Evolutionary conservation across 352 stramenopile species (phyloP), one percentile per base, ranked within the genome.

Genomic region (Phytophthora cajani): DNA sequence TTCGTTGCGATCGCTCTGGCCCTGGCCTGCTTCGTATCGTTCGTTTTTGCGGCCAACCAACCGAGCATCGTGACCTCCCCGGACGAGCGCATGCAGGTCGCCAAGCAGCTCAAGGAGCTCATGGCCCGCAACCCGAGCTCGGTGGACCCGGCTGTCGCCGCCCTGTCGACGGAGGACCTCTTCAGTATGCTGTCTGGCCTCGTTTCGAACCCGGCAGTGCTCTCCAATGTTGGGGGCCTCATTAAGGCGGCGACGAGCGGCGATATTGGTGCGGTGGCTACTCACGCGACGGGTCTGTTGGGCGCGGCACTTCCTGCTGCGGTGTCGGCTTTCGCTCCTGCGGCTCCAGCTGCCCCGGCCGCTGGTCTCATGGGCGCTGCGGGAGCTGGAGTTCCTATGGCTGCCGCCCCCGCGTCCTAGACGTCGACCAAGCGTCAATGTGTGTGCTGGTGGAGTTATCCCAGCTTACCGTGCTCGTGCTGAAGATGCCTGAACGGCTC

Each of bases 21-120:
- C 5, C 19, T 70, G 19, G 25, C 33, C 16, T 70, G 36, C 55
- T 12, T 69, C 21, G 32, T 58, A 25, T 55, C 55, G 23, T 17
- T 64, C 21, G 63, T 64, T 2, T 3, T 46, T 44, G 63, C 44
- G n/a, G 54, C 27, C 62, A 17, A 63, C 32, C 62, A 63, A 58
- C 62, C 61, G 10, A 10, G 11, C 11, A 42, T 19, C 19, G 2
- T 70, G 3, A 56, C 47, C 2, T 44, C 49, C 12, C 10, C 40
- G 40, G 55, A 16, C 17, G 67, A 70, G 10, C 61, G 53, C 1
- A 51, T 65, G 46, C 6, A 67, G 21, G 47, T 74, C 23, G 67
- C 67, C 0, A 4, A 70, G 6, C 42, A n/a, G 11, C 62, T 72
- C 32, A 58, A 72, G n/a, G 19, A 53, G 2, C 64, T 72, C 51